Evolutionary conservation across 352 stramenopile genomes (phyloP).

Genomic region (Pythium folliculosum): DNA sequence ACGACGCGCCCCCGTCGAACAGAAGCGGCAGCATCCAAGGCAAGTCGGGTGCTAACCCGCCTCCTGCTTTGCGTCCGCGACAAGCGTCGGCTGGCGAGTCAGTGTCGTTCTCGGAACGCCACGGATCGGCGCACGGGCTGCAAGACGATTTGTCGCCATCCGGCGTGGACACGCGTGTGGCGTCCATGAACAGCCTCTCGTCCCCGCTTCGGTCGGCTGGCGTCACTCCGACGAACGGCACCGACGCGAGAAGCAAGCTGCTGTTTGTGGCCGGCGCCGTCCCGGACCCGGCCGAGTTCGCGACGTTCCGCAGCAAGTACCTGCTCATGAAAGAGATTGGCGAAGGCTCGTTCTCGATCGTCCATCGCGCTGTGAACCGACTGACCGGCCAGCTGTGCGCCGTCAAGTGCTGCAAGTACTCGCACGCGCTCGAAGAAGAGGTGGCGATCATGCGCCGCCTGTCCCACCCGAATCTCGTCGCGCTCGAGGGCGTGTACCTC

Average conservation of each 20-base stretch:
- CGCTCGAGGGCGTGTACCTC: conserved; percentile 67
- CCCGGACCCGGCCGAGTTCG: conserved; percentile 46
- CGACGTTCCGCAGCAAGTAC: conserved; percentile 63
- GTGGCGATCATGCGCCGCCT: conserved; percentile 62
- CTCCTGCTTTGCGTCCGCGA: background rate
- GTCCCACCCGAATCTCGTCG: conserved; percentile 69
- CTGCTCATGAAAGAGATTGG: conserved; percentile 81
- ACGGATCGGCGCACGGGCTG: conserved; percentile 1
- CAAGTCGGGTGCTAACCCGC: background rate
- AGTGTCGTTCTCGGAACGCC: conserved; percentile 20
- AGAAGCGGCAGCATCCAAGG: background rate
- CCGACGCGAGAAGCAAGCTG: conserved; percentile 13
- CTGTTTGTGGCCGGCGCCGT: conserved; percentile 31
- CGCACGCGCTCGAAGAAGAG: conserved; percentile 64
- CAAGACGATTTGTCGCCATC: background rate
- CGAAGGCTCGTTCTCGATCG: conserved; percentile 84
- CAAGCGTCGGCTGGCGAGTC: conserved; percentile 9
- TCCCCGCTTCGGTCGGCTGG: background rate
- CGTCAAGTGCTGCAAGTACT: conserved; percentile 79
- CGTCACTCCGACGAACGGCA: background rate
- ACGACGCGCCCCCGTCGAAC: background rate
- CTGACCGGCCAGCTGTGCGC: conserved; percentile 62
- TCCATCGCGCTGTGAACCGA: conserved; percentile 74
- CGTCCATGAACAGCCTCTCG: conserved; percentile 22
- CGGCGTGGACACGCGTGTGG: background rate